Base-by-base conservation (phyloP, 169 alveolate genomes). In the Neospora caninum region DNA sequence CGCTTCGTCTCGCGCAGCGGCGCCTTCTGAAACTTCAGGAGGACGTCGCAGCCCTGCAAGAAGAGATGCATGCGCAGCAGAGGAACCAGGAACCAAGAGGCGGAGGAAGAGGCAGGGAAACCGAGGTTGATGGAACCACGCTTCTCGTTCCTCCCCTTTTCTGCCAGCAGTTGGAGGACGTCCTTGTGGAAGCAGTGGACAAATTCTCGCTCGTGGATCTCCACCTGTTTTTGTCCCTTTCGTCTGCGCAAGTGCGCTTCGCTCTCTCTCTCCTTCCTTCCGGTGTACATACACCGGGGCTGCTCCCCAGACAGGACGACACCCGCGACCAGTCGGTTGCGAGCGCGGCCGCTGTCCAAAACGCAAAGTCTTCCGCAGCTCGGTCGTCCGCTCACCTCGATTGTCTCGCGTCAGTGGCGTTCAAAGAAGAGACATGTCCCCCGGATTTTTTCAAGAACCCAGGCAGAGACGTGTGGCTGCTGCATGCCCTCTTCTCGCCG, bases 161-260 rank as follows among this genome's bases (percentile, higher is more conserved):
- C 67, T 4, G 67, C 16, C 27, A 82, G 38, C 89, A 82, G 64
- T 27, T 82, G 0, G 89, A 42, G 38, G n/a, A 41, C 9, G 39
- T 82, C 18, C 89, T 82, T 20, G 43, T 41, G n/a, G 69, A 82
- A 31, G 10, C 0, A 0, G 25, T 29, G 27, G 41, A 38, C 31
- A 38, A 36, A 36, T 82, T 82, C 64, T 42, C 89, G 58, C 89
- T 82, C 41, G 67, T 82, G 1, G 89, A 82, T 41, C 41, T 82
- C 41, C 89, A 82, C 43, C 67, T 82, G 0, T 25, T 82, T 27
- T 29, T 82, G 38, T 1, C 89, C 25, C 43, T 36, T 42, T 36
- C 43, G 25, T 82, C 43, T 22, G 41, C 64, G 9, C 89, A 82
- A 13, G 89, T 43, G 31, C 39, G 45, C 29, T 38, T 78, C 86